These are phyloP conservation scores for Seiridium unicorne DNA, from an alignment of 2,329 filamentous ascomycete genomes.

Conservation along the genomic window DNA sequence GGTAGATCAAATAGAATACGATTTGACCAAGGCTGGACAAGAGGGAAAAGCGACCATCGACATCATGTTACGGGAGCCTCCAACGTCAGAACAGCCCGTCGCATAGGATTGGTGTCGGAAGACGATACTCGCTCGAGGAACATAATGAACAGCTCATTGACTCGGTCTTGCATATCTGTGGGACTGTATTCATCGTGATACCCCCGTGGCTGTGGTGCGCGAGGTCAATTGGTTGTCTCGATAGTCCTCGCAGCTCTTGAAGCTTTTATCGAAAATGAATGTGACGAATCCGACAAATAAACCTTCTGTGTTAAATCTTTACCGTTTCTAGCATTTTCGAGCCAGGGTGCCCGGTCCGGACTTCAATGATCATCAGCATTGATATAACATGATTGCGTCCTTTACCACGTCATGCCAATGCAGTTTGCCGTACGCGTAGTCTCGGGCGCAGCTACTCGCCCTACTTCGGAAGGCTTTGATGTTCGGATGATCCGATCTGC, in stretches of 20 bases:
- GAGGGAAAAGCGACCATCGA: slow-evolving; percentile 7
- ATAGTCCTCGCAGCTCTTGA: too few species aligned
- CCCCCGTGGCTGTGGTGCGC: too few species aligned
- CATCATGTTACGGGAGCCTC: slow-evolving; percentile 9
- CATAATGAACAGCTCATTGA: too few species aligned
- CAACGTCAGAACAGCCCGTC: background rate
- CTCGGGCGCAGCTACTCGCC: background rate
- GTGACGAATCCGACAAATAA: too few species aligned
- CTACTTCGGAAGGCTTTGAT: background rate
- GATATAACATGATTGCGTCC: too few species aligned
- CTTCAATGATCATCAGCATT: background rate
- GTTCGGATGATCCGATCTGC: too few species aligned
- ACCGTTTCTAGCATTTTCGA: background rate
- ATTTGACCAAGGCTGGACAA: slow-evolving; percentile 9
- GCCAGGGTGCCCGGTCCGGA: background rate
- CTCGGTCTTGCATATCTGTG: too few species aligned
- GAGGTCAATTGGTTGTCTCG: too few species aligned
- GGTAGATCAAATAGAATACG: slow-evolving; percentile 10
- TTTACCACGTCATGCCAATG: background rate
- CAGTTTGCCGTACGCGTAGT: background rate
- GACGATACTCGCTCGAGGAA: too few species aligned
- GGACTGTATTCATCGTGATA: too few species aligned
- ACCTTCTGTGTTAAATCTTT: too few species aligned
- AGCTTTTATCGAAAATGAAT: too few species aligned
- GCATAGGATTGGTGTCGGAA: background rate